Evolutionary conservation across 2,329 filamentous ascomycete species (phyloP).

Genomic region (Triangularia verruculosa): DNA sequence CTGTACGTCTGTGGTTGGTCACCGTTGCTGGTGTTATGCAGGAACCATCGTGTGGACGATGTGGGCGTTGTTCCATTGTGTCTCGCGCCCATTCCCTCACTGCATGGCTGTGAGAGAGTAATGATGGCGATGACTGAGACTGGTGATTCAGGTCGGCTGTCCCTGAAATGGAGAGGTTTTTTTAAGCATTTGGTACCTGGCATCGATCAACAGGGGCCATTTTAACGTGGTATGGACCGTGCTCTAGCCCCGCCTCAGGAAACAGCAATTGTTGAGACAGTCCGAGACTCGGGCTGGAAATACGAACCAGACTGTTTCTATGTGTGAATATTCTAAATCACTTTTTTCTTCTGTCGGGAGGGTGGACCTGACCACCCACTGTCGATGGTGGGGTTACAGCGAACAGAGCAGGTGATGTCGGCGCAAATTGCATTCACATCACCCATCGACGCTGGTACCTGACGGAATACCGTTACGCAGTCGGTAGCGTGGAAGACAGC

Average conservation of each 20-base stretch:
- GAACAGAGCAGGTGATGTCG: background rate
- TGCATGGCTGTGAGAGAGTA: too few relatives aligned
- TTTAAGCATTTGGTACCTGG: background rate
- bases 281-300: background rate
- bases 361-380: background rate
- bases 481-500: background rate
- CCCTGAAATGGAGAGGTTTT: background rate
- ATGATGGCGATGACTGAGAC: too few relatives aligned
- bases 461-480: background rate
- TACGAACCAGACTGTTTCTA: background rate
- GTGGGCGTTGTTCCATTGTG: constrained; percentile 9
- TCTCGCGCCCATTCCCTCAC: constrained; percentile 3
- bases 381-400: background rate
- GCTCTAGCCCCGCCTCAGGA: background rate
- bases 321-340: background rate
- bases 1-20: constrained; percentile 14
- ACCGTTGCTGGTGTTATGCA: constrained; percentile 13
- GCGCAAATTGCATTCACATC: background rate
- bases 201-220: background rate
- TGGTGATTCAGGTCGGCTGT: background rate
- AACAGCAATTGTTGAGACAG: background rate
- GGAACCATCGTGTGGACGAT: constrained; percentile 13
- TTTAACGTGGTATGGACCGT: background rate
- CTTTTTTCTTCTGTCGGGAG: background rate
- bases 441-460: background rate